Evolutionary conservation across 1,284 basidiomycete species (phyloP), one percentile per base, ranked within the genome.

Genomic region (Cystobasidium slooffiae): DNA sequence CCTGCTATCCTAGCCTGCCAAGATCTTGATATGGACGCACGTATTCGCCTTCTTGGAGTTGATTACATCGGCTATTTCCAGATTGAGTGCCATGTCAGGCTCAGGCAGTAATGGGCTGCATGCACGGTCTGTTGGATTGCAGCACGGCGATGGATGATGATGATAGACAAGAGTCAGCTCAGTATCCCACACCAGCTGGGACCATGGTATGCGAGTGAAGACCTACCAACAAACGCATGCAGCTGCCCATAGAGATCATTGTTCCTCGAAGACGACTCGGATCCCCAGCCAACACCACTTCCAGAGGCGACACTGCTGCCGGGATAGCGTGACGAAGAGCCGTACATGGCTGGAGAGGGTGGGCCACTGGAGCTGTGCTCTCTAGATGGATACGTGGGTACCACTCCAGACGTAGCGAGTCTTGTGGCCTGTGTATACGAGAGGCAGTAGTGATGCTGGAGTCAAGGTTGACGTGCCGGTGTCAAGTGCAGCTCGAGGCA

Each of bases 41-140:
- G 88, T 94, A 85, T 99, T 99, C 0, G 94, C 95, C 84, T 98
- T 98, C 86, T 97, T 98, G 78, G 86, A 85, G 83, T 96, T 97
- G 84, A 99, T 89, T 41, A 79, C 64, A 59, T 81, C 80, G 24
- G 94, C 93, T 58, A 99, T 89, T 83, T 98, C 94, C 77, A 99
- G 87, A 83, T 97, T 93, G 58, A 92, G 85, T 0, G 93, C 90
- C 84, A 96, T 91, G 83, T 98, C 97, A 20, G 94, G 93, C 81
- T 94, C 92, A 75, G 88, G 87, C 14, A 93, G 85, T 24, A 89
- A 88, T 1, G 95, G 91, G 79, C 96, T 93, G 83, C 94, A 97
- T 16, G 94, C 93, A 68, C 92, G 88, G 75, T 92, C 83, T 83
- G 31, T 31, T 68, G n/a, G 16, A 18, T 53, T 8, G 16, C 39